phyloP scores from a whole-genome alignment of 2,329 filamentous ascomycete genomes.

The Colletotrichum lindemuthianum region DNA sequence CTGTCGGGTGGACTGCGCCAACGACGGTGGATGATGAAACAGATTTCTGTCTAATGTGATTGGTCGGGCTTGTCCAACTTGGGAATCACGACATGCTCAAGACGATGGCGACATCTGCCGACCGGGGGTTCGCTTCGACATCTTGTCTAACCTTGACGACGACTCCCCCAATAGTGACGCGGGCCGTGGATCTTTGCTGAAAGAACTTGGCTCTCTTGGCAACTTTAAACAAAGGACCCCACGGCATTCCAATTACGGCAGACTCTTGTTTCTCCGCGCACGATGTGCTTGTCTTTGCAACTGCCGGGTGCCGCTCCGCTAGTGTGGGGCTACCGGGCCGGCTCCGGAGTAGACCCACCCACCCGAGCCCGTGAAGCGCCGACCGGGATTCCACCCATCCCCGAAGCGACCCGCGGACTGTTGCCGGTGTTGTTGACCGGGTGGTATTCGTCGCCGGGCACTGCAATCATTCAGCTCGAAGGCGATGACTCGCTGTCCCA shows the following conservation, averaged over 20 bases:
- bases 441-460: too few species aligned
- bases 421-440: too few species aligned
- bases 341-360: background rate
- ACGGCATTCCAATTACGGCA: background rate
- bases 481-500: too few species aligned
- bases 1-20: slow-evolving; percentile 11
- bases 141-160: background rate
- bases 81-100: slow-evolving; percentile 31
- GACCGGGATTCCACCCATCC: too few species aligned
- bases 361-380: background rate
- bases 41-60: background rate
- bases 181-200: background rate
- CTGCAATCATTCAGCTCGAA: too few species aligned
- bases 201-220: slow-evolving; percentile 4
- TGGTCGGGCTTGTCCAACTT: background rate
- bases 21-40: slow-evolving; percentile 3
- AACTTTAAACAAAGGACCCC: slow-evolving; percentile 10
- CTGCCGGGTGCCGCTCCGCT: background rate
- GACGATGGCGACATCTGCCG: slow-evolving; percentile 29
- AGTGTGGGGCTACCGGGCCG: background rate
- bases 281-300: background rate
- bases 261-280: slow-evolving; percentile 23
- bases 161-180: background rate
- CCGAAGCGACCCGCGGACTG: too few species aligned
- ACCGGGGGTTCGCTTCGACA: slow-evolving; percentile 9